Evolutionary conservation across 805 yeast genomes (phyloP).

Genomic region (Spathaspora arborariae): DNA sequence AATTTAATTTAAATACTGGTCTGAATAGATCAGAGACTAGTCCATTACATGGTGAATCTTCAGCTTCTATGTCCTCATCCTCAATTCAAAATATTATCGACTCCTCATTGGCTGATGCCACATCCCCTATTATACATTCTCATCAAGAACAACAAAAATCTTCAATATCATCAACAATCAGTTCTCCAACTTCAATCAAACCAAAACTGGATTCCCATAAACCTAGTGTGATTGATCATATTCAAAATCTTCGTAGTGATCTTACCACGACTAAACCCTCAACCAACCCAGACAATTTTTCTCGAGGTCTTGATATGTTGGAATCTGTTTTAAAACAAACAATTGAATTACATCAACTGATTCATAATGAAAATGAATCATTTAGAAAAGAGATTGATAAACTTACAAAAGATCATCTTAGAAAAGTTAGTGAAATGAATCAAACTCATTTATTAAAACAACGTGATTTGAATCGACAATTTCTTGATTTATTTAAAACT

Average conservation of each 20-base stretch:
- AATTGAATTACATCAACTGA: conserved; percentile 2
- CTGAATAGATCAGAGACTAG: neutral
- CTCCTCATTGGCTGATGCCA: neutral
- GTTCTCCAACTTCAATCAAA: neutral
- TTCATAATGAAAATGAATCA: conserved; percentile 7
- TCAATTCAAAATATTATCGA: neutral
- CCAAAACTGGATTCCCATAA: neutral
- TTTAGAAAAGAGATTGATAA: conserved; percentile 8
- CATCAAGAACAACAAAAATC: neutral
- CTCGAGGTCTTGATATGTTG: conserved; percentile 4
- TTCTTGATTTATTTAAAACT: conserved; percentile 9
- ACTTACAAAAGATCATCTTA: conserved; percentile 4
- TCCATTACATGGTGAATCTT: neutral
- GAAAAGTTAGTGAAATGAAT: conserved; percentile 7
- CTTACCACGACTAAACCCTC: neutral
- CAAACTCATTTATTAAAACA: conserved; percentile 8
- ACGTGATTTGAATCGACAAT: conserved; percentile 9
- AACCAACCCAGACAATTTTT: neutral
- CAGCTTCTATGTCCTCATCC: neutral
- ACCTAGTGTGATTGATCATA: neutral
- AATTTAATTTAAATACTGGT: conserved; percentile 6
- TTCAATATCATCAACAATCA: neutral
- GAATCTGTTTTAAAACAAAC: conserved; percentile 8
- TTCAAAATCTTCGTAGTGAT: neutral
- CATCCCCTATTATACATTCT: neutral